These are phyloP conservation scores for Mycena rebaudengoi DNA, from an alignment of 768 basidiomycete species.

Conservation along the genomic window DNA sequence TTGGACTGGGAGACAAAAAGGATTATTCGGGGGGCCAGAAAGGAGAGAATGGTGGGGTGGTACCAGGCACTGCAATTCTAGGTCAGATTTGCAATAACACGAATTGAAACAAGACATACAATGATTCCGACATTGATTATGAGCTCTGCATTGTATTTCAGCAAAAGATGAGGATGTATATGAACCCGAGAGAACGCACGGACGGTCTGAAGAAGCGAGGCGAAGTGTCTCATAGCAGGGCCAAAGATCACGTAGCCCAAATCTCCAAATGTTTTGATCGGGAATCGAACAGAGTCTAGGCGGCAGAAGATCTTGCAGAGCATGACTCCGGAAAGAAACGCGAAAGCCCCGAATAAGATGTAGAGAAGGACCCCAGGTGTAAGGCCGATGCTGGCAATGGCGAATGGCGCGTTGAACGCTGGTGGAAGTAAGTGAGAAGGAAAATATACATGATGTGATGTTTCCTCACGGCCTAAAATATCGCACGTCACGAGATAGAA, in stretches of 20 bases:
- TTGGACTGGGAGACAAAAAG: conserved; percentile 7
- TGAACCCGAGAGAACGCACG: conserved; percentile 5
- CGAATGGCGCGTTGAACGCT: conserved; percentile 14
- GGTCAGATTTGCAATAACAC: conserved; percentile 2
- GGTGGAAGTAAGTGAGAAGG: conserved; percentile 1
- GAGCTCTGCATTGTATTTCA: conserved; percentile 8
- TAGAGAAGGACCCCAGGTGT: conserved; percentile 6
- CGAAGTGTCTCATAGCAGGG: conserved; percentile 4
- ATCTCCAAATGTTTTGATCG: conserved; percentile 9
- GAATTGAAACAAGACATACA: conserved; percentile 4
- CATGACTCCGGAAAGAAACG: conserved; percentile 11
- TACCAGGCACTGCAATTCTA: conserved; percentile 13
- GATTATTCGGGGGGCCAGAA: conserved; percentile 1
- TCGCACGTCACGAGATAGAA: conserved; percentile 12
- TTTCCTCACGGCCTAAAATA: conserved; percentile 8
- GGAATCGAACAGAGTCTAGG: conserved; percentile 9
- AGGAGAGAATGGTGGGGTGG: background rate
- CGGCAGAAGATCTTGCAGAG: conserved; percentile 9
- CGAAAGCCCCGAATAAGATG: conserved; percentile 8
- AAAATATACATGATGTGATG: background rate
- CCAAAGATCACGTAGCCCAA: conserved; percentile 6
- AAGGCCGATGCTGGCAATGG: conserved; percentile 11
- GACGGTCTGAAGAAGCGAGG: conserved; percentile 7
- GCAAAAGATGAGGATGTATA: background rate
- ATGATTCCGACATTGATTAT: conserved; percentile 17